Evolutionary conservation across 768 basidiomycete species (phyloP).

Genomic region (Suillus subalutaceus): DNA sequence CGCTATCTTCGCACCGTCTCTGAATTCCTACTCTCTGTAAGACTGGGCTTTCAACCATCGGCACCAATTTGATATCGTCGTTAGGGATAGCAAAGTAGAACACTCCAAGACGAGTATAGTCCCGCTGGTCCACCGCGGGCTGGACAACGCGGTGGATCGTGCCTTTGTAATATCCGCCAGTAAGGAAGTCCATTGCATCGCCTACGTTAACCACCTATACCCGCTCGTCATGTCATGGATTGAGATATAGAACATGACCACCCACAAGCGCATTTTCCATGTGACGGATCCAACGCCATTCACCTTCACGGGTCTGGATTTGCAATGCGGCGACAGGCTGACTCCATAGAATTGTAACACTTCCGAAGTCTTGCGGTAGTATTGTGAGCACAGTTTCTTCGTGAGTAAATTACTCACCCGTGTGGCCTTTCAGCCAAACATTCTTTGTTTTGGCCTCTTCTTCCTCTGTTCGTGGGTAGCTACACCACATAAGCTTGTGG

Average conservation of each 20-base stretch:
- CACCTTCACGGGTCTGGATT: constrained; percentile 52
- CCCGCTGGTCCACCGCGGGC: constrained; percentile 56
- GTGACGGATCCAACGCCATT: constrained; percentile 64
- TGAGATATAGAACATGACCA: not conserved
- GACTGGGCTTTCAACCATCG: constrained; percentile 50
- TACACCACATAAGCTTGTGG: constrained; percentile 20
- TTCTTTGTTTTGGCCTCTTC: constrained; percentile 54
- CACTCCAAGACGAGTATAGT: constrained; percentile 51
- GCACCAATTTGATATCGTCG: constrained; percentile 50
- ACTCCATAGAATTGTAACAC: constrained; percentile 59
- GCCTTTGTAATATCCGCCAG: constrained; percentile 60
- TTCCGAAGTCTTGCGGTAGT: constrained; percentile 47
- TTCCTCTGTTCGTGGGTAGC: constrained; percentile 51
- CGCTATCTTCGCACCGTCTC: constrained; percentile 37
- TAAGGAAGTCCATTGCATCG: constrained; percentile 61
- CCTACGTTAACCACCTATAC: constrained; percentile 61
- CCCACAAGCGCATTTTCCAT: constrained; percentile 58
- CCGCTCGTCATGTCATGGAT: not conserved
- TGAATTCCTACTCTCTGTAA: constrained; percentile 47
- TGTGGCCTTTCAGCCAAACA: constrained; percentile 67
- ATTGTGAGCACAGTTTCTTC: not conserved
- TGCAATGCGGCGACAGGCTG: constrained; percentile 63
- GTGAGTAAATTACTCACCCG: constrained; percentile 36
- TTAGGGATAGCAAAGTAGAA: constrained; percentile 61
- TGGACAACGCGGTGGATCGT: constrained; percentile 66